These are phyloP conservation scores for Biancaea sappan DNA, from an alignment of 306 rosid species.

Conservation along the genomic window DNA sequence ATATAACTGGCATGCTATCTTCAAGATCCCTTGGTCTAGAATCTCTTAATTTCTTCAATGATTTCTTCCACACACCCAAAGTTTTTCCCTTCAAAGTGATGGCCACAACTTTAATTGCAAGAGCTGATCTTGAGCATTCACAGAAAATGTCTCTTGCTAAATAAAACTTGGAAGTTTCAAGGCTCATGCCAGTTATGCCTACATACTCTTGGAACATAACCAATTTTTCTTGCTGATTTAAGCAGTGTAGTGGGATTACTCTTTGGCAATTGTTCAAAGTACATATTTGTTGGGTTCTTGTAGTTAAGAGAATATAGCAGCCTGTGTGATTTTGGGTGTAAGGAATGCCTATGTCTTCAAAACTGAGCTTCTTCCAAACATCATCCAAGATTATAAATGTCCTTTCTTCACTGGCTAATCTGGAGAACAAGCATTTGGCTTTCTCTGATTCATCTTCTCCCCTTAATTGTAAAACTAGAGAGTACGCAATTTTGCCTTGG, in stretches of 20 bases:
- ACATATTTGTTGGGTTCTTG: background rate
- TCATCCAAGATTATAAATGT: conserved; percentile 32
- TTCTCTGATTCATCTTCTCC: background rate
- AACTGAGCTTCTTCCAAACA: conserved; percentile 4
- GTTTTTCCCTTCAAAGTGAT: conserved; percentile 8
- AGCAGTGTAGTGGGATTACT: background rate
- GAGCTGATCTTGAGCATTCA: conserved; percentile 31
- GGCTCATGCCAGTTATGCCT: background rate
- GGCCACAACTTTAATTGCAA: conserved; percentile 26
- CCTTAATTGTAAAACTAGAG: fast-evolving
- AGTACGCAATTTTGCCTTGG: conserved; percentile 25
- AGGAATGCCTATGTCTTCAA: conserved; percentile 30
- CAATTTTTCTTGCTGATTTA: conserved; percentile 16
- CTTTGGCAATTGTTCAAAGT: background rate
- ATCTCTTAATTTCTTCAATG: background rate
- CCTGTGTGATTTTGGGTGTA: background rate
- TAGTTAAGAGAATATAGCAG: conserved; percentile 24
- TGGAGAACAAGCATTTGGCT: background rate
- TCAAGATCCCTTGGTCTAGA: background rate
- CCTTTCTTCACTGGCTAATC: background rate
- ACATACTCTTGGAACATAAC: conserved; percentile 9
- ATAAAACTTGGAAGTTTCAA: background rate
- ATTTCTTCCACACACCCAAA: background rate
- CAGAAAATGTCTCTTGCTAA: background rate
- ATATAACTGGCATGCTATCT: background rate